phyloP scores from a whole-genome alignment of 495 filamentous ascomycete species.

The Penicillium samsonianum region DNA sequence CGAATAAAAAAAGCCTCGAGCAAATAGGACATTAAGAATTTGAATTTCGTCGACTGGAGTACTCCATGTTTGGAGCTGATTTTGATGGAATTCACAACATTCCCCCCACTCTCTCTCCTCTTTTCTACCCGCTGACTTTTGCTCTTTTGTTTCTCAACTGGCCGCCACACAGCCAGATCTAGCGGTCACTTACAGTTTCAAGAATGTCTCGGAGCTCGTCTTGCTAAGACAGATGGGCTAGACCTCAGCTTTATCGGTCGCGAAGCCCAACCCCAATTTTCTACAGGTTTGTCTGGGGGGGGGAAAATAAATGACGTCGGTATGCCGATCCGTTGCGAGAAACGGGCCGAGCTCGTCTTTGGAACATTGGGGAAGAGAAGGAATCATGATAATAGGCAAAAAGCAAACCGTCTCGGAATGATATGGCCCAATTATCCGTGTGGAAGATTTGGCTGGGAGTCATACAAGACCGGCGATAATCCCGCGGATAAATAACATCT shows the following conservation, averaged over 20 bases:
- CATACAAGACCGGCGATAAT: not conserved
- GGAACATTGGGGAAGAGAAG: not conserved
- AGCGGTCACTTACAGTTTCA: not conserved
- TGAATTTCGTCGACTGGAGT: not conserved
- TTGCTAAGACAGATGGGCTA: not conserved
- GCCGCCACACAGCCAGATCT: not conserved
- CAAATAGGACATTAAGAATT: not conserved
- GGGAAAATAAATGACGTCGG: slow-evolving; percentile 35
- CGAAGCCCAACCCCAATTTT: too few relatives aligned
- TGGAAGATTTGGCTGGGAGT: slow-evolving; percentile 1
- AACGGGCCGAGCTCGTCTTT: slow-evolving; percentile 5
- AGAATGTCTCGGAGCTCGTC: not conserved
- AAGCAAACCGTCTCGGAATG: not conserved
- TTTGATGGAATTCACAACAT: too few relatives aligned
- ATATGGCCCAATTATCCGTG: not conserved
- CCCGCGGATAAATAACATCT: slow-evolving; percentile 5
- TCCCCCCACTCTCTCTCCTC: not conserved
- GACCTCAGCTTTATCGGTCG: not conserved
- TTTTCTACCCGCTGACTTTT: too few relatives aligned
- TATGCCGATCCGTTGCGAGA: slow-evolving; percentile 25
- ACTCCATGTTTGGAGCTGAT: too few relatives aligned
- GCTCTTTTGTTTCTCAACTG: too few relatives aligned
- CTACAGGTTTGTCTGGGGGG: not conserved
- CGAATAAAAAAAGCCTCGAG: not conserved
- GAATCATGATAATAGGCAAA: slow-evolving; percentile 1